Percentiles rank a stretch among this genome's conserved stretches.
Evolutionary conservation across 2,329 filamentous ascomycete genomes (phyloP).

Genomic region (Herpomyces periplanetae): DNA sequence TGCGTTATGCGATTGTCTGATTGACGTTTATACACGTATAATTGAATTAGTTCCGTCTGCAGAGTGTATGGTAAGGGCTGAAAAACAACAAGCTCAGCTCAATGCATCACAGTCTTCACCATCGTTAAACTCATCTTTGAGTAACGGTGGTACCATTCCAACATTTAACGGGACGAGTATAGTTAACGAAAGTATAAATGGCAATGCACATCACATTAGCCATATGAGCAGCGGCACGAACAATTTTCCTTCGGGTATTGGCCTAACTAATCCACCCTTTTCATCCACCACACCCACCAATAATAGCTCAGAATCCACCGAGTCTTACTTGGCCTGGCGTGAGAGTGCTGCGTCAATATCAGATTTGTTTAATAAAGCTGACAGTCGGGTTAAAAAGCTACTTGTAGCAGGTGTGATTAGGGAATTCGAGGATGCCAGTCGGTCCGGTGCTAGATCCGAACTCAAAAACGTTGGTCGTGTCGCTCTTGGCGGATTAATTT

Average conservation of each 20-base stretch:
- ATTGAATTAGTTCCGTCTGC: conserved; percentile 24
- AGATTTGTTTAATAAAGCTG: conserved; percentile 63
- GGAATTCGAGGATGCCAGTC: conserved; percentile 64
- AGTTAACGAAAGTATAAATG: no score
- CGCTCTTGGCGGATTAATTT: conserved; percentile 52
- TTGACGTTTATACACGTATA: conserved; percentile 56
- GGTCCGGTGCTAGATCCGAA: conserved; percentile 35
- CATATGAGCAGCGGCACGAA: no score
- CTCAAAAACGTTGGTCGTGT: conserved; percentile 54
- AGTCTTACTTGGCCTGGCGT: conserved; percentile 5
- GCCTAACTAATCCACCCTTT: no score
- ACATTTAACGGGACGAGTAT: no score
- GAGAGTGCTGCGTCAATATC: conserved; percentile 13
- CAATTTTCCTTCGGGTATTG: no score
- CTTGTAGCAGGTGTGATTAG: conserved; percentile 52
- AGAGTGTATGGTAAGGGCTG: conserved; percentile 2
- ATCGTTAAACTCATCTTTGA: no score
- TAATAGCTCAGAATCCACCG: no score
- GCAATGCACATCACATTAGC: no score
- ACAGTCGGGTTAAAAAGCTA: conserved; percentile 48
- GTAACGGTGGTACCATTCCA: no score
- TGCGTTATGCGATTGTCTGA: conserved; percentile 70
- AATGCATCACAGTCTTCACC: no score
- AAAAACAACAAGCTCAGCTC: no score
- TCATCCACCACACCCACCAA: no score